Conservation (phyloP, 2,329 filamentous ascomycete species). For the Penicillium expansum region DNA sequence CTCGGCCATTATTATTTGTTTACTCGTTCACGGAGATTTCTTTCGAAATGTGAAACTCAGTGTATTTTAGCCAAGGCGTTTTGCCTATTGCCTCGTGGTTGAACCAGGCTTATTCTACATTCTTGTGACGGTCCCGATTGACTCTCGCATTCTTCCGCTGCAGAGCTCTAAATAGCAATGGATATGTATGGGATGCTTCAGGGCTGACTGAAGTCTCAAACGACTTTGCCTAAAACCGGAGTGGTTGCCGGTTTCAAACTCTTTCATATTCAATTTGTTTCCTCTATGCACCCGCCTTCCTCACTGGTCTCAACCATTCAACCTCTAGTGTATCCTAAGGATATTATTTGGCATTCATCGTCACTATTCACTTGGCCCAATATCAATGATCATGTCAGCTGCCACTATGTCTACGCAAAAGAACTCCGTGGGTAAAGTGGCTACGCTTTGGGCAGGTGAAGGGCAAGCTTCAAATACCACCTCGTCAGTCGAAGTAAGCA, state of each 20-base stretch:
- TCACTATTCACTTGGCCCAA: background rate
- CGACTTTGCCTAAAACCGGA: background rate
- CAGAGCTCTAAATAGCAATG: conserved; percentile 11
- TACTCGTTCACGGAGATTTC: conserved; percentile 10
- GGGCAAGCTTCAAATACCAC: conserved; percentile 33
- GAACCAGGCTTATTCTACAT: conserved; percentile 16
- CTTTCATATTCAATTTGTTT: background rate
- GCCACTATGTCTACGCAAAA: conserved; percentile 21
- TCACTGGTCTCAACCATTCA: background rate
- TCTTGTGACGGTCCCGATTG: conserved; percentile 20
- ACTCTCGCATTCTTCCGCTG: conserved; percentile 19
- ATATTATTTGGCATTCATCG: background rate
- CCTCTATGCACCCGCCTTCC: background rate
- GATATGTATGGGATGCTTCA: conserved; percentile 4
- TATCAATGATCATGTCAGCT: background rate
- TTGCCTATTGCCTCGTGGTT: conserved; percentile 21
- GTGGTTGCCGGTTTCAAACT: background rate
- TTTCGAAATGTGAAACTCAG: conserved; percentile 1
- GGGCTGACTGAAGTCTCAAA: background rate
- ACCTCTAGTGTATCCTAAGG: background rate
- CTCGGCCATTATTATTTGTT: conserved; percentile 10
- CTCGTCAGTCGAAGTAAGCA: conserved; percentile 37
- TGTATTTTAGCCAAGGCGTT: background rate
- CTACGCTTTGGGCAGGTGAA: conserved; percentile 37
- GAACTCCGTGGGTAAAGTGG: conserved; percentile 30